phyloP scores from a whole-genome alignment of 1,139 yeast species.

The Suhomyces anneliseae region DNA sequence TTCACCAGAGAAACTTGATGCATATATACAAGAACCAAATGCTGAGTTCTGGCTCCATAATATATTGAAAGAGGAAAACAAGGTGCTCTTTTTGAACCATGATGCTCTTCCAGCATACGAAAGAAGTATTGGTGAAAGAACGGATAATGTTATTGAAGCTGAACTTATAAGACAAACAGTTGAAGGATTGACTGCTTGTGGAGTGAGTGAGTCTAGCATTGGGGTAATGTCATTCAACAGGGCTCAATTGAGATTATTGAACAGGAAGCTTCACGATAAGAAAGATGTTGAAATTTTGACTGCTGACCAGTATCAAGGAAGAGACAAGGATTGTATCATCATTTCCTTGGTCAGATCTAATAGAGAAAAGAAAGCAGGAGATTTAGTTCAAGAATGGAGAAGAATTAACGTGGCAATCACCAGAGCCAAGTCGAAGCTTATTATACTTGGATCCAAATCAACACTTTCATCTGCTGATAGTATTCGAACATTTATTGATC shows the following conservation, averaged over 20 bases:
- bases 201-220: conserved; percentile 58
- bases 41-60: conserved; percentile 31
- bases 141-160: conserved; percentile 74
- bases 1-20: conserved; percentile 19
- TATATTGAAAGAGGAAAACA: conserved; percentile 35
- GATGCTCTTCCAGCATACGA: conserved; percentile 68
- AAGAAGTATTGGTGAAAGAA: conserved; percentile 57
- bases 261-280: conserved; percentile 39
- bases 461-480: conserved; percentile 60
- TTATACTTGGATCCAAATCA: conserved; percentile 73
- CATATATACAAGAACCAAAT: conserved; percentile 13
- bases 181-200: conserved; percentile 56
- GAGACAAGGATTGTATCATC: conserved; percentile 89
- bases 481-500: conserved; percentile 60
- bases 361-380: conserved; percentile 66
- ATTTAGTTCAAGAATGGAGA: conserved; percentile 82
- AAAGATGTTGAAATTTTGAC: conserved; percentile 73
- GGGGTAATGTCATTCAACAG: conserved; percentile 91
- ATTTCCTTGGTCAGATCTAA: conserved; percentile 87
- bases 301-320: conserved; percentile 94
- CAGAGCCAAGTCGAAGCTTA: conserved; percentile 79
- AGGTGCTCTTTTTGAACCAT: conserved; percentile 77
- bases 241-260: conserved; percentile 67
- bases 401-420: conserved; percentile 93
- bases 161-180: conserved; percentile 62